These are phyloP conservation scores for Sorghum bicolor DNA, from an alignment of 176 grass and related monocot species.

Conservation along the genomic window DNA sequence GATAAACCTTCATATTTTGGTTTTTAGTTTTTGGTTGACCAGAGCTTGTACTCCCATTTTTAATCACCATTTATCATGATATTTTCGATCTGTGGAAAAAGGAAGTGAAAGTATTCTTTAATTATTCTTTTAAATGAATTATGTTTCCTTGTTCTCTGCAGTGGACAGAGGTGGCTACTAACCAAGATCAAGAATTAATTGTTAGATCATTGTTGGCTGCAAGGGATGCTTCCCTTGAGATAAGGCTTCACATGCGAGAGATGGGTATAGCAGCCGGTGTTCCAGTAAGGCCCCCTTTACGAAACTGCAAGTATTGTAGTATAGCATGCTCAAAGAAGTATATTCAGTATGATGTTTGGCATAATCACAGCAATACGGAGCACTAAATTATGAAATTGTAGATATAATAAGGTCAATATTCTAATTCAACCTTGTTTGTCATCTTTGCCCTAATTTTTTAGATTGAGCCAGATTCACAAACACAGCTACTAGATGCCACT, in stretches of 20 bases:
- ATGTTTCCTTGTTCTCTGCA: slow-evolving; percentile 36
- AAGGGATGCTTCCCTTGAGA: slow-evolving; percentile 72
- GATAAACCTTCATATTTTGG: not conserved
- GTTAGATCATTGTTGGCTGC: slow-evolving; percentile 62
- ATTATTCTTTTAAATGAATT: slow-evolving; percentile 4
- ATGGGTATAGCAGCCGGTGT: slow-evolving; percentile 80
- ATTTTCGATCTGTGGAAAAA: slow-evolving; percentile 7
- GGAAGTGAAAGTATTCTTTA: not conserved
- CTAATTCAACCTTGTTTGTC: not conserved
- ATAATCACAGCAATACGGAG: not conserved
- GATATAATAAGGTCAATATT: not conserved
- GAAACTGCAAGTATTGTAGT: slow-evolving; percentile 18
- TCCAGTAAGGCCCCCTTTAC: slow-evolving; percentile 62
- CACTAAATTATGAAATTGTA: slow-evolving; percentile 12
- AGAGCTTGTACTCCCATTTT: slow-evolving; percentile 5
- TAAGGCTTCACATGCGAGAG: slow-evolving; percentile 67
- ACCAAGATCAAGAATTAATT: slow-evolving; percentile 59
- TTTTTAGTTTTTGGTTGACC: not conserved
- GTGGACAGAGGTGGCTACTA: slow-evolving; percentile 63
- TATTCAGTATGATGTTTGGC: not conserved
- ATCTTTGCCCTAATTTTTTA: slow-evolving; percentile 23
- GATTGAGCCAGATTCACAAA: slow-evolving; percentile 92
- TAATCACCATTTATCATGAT: not conserved
- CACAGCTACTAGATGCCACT: slow-evolving; percentile 65
- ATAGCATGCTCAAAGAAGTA: not conserved